Conservation (phyloP, 768 basidiomycete species). For the Suillus americanus region DNA sequence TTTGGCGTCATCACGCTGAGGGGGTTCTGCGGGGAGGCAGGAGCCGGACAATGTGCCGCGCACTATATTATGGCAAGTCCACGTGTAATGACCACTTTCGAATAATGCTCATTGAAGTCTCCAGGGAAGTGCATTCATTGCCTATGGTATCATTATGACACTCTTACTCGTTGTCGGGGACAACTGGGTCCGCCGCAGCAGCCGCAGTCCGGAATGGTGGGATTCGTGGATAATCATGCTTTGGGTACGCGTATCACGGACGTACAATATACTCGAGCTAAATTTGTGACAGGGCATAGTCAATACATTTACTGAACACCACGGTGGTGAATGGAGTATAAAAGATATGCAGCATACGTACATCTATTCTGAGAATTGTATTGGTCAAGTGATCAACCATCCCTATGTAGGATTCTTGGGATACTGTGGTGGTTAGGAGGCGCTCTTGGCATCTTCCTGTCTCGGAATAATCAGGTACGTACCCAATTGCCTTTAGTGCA, state of each 20-base stretch:
- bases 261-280: neutral
- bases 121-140: conserved; percentile 84
- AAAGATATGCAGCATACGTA: conserved; percentile 97
- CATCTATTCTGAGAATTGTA: conserved; percentile 27
- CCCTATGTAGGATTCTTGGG: conserved; percentile 49
- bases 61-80: conserved; percentile 74
- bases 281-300: conserved; percentile 40
- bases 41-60: conserved; percentile 83
- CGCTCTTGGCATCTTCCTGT: conserved; percentile 79
- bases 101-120: conserved; percentile 5
- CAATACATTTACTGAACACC: conserved; percentile 93
- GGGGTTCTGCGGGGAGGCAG: conserved; percentile 73
- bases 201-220: conserved; percentile 82
- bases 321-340: conserved; percentile 75
- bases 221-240: conserved; percentile 67
- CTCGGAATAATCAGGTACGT: conserved; percentile 71
- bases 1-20: conserved; percentile 76
- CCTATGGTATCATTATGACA: conserved; percentile 79
- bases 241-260: conserved; percentile 43
- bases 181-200: conserved; percentile 68
- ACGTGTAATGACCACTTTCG: conserved; percentile 4
- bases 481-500: neutral
- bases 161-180: conserved; percentile 78
- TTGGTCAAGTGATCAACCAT: conserved; percentile 6
- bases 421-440: conserved; percentile 85